Evolutionary conservation across 2,329 filamentous ascomycete genomes (phyloP), one percentile per base, ranked within the genome.

Genomic region (Phyllosticta citrichinensis): DNA sequence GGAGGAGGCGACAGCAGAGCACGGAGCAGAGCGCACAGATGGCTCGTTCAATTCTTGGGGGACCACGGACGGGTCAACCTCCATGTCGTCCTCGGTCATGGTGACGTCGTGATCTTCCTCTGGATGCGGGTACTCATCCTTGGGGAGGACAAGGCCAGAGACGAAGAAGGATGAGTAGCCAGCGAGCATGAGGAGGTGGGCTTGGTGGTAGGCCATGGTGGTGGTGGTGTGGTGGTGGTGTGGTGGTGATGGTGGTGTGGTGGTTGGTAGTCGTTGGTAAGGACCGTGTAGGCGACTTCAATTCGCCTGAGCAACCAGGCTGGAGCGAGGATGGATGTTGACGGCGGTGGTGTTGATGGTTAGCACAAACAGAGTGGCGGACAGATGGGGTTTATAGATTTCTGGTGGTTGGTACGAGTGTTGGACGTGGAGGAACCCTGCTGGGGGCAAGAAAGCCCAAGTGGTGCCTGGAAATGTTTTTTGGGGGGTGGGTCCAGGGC

Each of bases 131-230:
- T 50, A 56, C 25, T 53, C 5, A 17, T 55, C 50, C 55, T 53
- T 55, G 52, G 60, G 60, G 12, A 57, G 55, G 50, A 61, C 60
- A 6, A 61, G 55, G 50, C 60, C 60, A 22, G 60, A 61, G 50
- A 61, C 60, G 27, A 61, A 61, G 55, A 61, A 55, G n/a, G 35
- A 33, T 1, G 60, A 61, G 60, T 61, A 61, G 60, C 60, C 60
- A 27, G 60, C 60, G 25, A 54, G 51, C n/a, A 61, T 50, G 47
- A 61, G 60, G 50, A 57, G 55, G 55, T 61, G 60, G 25, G 60
- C 60, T 22, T 61, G 58, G 58, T 61, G 51, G 58, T 61, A 56
- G 6, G 58, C 35, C 58, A 60, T 61, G 33, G 52, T 60, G 35
- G 33, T 47, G 19, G 56, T 33, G 40, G 35, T 27, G 56, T 51